Conservation (phyloP, 2,329 filamentous ascomycete genomes). For the Colletotrichum cuscutae region DNA sequence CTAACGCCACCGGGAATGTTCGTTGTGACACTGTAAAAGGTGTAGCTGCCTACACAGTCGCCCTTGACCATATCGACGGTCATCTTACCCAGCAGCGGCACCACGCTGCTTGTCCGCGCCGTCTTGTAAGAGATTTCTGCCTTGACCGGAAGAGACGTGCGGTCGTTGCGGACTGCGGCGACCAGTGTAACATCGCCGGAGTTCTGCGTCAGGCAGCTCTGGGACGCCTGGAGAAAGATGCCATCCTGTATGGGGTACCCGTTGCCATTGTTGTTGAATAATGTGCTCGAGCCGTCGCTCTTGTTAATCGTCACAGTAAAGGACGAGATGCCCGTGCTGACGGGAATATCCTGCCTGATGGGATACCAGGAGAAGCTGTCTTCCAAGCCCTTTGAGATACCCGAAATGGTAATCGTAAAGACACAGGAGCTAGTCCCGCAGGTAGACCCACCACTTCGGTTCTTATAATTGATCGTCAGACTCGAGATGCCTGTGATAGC, state of each 20-base stretch:
- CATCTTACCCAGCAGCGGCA: slow-evolving; percentile 51
- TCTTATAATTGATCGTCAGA: slow-evolving; percentile 65
- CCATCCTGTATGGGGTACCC: slow-evolving; percentile 65
- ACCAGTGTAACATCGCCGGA: slow-evolving; percentile 55
- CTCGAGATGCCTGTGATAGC: slow-evolving; percentile 55
- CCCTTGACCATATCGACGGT: slow-evolving; percentile 54
- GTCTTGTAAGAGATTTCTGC: slow-evolving; percentile 57
- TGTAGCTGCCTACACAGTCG: slow-evolving; percentile 58
- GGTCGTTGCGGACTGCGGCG: slow-evolving; percentile 62
- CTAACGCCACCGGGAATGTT: slow-evolving; percentile 56
- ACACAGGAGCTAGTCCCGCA: slow-evolving; percentile 55
- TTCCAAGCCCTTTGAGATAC: slow-evolving; percentile 66
- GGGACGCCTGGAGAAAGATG: slow-evolving; percentile 64
- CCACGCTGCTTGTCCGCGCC: slow-evolving; percentile 49
- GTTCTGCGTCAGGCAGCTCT: slow-evolving; percentile 63
- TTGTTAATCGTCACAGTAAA: slow-evolving; percentile 64
- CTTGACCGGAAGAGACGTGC: slow-evolving; percentile 51
- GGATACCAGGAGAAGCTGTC: slow-evolving; percentile 68
- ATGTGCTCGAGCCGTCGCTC: slow-evolving; percentile 55
- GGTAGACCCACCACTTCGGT: slow-evolving; percentile 59
- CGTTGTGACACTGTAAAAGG: slow-evolving; percentile 56
- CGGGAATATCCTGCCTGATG: slow-evolving; percentile 61
- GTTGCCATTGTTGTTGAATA: slow-evolving; percentile 67
- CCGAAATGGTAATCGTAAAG: slow-evolving; percentile 57
- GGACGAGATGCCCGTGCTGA: slow-evolving; percentile 69